These are phyloP conservation scores for Jacaranda copaia DNA, from an alignment of 257 asterid genomes.

Conservation along the genomic window DNA sequence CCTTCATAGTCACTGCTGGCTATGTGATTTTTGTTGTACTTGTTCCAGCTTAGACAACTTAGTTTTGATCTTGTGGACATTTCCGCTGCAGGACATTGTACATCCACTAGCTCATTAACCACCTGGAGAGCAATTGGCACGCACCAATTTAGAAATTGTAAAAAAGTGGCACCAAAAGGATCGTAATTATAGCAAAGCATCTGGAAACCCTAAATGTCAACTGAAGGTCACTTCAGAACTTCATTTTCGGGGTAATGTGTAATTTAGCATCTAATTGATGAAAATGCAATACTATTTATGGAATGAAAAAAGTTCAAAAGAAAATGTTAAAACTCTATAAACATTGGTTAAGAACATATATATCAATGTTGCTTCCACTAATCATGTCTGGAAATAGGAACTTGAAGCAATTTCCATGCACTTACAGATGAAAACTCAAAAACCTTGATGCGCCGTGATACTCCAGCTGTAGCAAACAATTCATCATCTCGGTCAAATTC, in stretches of 20 bases:
- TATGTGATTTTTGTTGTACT: conserved; percentile 67
- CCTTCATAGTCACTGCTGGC: conserved; percentile 97
- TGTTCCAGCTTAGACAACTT: conserved; percentile 93
- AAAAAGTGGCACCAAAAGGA: background rate
- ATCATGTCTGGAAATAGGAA: conserved; percentile 26
- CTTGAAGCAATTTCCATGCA: conserved; percentile 31
- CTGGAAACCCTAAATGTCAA: background rate
- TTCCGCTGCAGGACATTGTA: conserved; percentile 79
- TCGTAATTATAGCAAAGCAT: background rate
- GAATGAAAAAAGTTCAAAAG: background rate
- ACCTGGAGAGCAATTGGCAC: conserved; percentile 58
- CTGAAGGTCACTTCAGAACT: conserved; percentile 12
- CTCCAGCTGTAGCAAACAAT: conserved; percentile 89
- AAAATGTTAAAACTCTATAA: background rate
- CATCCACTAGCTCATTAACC: conserved; percentile 73
- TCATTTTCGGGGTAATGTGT: background rate
- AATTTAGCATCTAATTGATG: conserved; percentile 7
- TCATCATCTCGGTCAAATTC: conserved; percentile 87
- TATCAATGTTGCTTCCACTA: background rate
- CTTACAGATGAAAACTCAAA: conserved; percentile 74
- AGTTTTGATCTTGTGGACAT: conserved; percentile 83
- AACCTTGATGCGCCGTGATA: conserved; percentile 75
- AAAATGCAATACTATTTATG: background rate
- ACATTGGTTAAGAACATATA: background rate
- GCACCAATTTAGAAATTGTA: conserved; percentile 21